These are phyloP conservation scores for Lolium multiflorum DNA, from an alignment of 176 grass and related monocot species.

Conservation along the genomic window DNA sequence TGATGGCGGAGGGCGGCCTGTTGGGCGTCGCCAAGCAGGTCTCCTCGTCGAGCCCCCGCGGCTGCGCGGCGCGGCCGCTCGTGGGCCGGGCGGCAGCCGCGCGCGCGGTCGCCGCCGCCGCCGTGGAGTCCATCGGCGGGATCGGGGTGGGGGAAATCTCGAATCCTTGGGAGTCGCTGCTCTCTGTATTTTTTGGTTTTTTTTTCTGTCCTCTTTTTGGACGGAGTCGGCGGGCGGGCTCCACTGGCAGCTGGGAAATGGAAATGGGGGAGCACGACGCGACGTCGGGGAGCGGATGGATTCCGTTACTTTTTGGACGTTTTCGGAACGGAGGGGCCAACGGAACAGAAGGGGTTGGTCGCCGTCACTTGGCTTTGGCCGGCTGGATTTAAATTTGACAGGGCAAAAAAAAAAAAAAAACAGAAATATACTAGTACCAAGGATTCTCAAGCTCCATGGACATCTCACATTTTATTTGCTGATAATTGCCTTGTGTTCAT, in stretches of 20 bases:
- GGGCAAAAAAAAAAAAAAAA: not conserved
- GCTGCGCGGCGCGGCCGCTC: slow-evolving; percentile 82
- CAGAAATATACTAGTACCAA: too few relatives aligned
- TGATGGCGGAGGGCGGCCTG: slow-evolving; percentile 26
- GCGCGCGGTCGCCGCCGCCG: slow-evolving; percentile 17
- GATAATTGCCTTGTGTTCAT: too few relatives aligned
- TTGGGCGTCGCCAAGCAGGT: slow-evolving; percentile 54
- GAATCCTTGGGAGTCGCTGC: slow-evolving; percentile 21
- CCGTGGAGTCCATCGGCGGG: slow-evolving; percentile 39
- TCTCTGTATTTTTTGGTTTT: not conserved
- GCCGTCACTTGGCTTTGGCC: not conserved
- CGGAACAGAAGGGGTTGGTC: not conserved
- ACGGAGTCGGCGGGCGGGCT: slow-evolving; percentile 43
- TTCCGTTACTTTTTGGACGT: slow-evolving; percentile 6
- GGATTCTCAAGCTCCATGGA: too few relatives aligned
- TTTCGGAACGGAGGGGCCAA: not conserved
- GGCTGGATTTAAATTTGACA: slow-evolving; percentile 7
- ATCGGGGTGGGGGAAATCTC: slow-evolving; percentile 23
- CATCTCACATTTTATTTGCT: too few relatives aligned
- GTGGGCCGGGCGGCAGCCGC: slow-evolving; percentile 40
- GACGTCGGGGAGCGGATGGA: not conserved
- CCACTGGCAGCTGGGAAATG: slow-evolving; percentile 8
- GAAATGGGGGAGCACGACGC: slow-evolving; percentile 4
- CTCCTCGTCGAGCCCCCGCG: slow-evolving; percentile 89
- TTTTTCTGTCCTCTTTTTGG: slow-evolving; percentile 36